Base-by-base conservation (phyloP, 768 basidiomycete genomes). In the Leccinum rimulosum region DNA sequence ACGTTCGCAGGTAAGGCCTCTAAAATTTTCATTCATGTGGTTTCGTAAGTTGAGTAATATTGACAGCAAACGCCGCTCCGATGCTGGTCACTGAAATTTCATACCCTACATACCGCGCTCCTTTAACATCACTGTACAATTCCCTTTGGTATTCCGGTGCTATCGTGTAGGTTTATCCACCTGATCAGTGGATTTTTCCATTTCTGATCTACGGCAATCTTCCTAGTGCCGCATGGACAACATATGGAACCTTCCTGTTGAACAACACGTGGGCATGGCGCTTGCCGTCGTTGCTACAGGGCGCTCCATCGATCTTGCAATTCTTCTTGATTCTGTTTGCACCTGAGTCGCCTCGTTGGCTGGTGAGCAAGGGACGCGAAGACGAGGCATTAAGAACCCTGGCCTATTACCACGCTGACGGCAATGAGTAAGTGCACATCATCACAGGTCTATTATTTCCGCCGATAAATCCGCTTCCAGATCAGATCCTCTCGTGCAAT, bases 61-160 rank as follows among this genome's bases (percentile, higher is more conserved):
- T 68, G 50, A 56, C 68, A 80, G 83, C 83, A 27, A 86, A 84
- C 66, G 85, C 90, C 54, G 91, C 92, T 11, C 91, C 93, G 11
- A 82, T 93, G 79, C 75, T 94, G 75, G 85, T 94, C 56, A 88
- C 91, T 52, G 93, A 95, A 74, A 74, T 94, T n/a, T 81, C 92
- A 1, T 93, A 93, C 71, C 93, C 92, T 15, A 77, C 82, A 11
- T 88, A 95, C 73, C 91, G 93, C 64, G 88, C 86, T 14, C 85
- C 85, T 35, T 74, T 95, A 59, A 93, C 89, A 14, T 85, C 89
- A 2, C 74, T 84, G 52, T 91, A 89, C 78, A 91, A 92, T 78
- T 87, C 89, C 31, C 85, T 92, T 60, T 93, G 92, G 91, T 91
- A 91, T 70, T 85, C 87, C 15, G 92, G 92, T 58, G 79, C 89